A percentile compares a stretch with the other conserved stretches of the same genome.
phyloP scores from a whole-genome alignment of 768 basidiomycete genomes.

The Daedalea quercina region DNA sequence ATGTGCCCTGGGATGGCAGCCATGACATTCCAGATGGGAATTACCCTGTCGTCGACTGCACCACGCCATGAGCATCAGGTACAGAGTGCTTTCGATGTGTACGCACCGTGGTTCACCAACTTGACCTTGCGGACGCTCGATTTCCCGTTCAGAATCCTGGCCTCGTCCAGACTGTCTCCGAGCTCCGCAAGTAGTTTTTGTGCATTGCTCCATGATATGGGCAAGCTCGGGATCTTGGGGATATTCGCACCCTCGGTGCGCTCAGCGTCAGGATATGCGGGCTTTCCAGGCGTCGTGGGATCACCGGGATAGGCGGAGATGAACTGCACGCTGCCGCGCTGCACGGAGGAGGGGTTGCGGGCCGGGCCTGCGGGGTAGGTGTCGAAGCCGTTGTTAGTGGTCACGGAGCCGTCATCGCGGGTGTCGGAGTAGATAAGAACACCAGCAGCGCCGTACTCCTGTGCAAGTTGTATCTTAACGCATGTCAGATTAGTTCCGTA shows the following conservation, averaged over 20 bases:
- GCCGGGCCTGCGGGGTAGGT: constrained; percentile 86
- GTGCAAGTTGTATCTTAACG: constrained; percentile 65
- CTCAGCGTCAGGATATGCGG: constrained; percentile 77
- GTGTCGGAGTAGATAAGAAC: constrained; percentile 83
- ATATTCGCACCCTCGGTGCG: constrained; percentile 56
- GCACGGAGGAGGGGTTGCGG: constrained; percentile 77
- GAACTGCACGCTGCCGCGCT: constrained; percentile 80
- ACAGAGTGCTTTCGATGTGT: constrained; percentile 16
- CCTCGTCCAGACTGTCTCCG: constrained; percentile 28
- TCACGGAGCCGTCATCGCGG: constrained; percentile 78
- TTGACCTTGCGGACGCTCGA: constrained; percentile 42
- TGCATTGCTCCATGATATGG: constrained; percentile 85
- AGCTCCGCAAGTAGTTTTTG: constrained; percentile 45
- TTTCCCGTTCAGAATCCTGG: constrained; percentile 43
- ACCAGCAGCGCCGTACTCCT: constrained; percentile 76
- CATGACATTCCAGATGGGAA: constrained; percentile 89
- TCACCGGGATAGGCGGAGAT: constrained; percentile 55
- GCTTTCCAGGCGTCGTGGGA: constrained; percentile 83
- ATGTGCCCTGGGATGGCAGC: constrained; percentile 78
- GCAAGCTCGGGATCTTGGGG: constrained; percentile 76
- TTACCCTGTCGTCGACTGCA: constrained; percentile 69
- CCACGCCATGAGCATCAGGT: neutral
- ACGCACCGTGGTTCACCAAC: constrained; percentile 50
- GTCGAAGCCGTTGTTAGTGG: constrained; percentile 66
- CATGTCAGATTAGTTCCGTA: neutral